Evolutionary conservation across 345 rosid species (phyloP).

Genomic region (Hibiscus syriacus): DNA sequence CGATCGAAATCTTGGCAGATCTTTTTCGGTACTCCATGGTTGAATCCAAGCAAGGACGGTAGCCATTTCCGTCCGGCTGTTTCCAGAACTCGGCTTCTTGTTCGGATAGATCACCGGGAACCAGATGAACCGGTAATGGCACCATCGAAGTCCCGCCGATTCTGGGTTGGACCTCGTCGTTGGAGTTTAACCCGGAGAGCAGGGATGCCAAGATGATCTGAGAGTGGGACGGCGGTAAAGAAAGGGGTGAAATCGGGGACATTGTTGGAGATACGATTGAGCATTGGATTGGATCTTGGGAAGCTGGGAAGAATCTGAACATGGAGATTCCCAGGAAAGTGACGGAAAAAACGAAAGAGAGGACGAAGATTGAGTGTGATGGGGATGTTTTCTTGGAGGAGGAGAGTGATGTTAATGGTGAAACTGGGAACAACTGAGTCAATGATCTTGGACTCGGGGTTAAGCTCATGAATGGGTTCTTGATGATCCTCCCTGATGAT

Average conservation of each 20-base stretch:
- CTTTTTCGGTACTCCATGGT: conserved; percentile 42
- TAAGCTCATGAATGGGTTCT: conserved; percentile 30
- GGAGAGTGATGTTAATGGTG: conserved; percentile 27
- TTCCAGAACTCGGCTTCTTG: conserved; percentile 64
- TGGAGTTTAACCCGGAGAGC: conserved; percentile 10
- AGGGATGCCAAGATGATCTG: conserved; percentile 28
- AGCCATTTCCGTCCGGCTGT: conserved; percentile 57
- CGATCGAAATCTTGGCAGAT: conserved; percentile 35
- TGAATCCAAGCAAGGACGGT: conserved; percentile 62
- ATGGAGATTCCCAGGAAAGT: conserved; percentile 39
- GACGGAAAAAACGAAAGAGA: conserved; percentile 38
- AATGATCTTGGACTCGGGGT: conserved; percentile 41
- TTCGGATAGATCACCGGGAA: conserved; percentile 33
- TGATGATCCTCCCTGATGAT: conserved; percentile 36
- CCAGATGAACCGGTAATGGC: conserved; percentile 42
- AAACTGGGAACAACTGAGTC: conserved; percentile 24
- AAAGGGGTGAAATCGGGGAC: conserved; percentile 23
- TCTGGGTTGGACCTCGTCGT: conserved; percentile 6
- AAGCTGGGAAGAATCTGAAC: conserved; percentile 24
- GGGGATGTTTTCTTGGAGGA: conserved; percentile 35
- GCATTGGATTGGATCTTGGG: conserved; percentile 28
- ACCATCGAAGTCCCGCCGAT: conserved; percentile 22
- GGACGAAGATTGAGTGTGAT: conserved; percentile 24
- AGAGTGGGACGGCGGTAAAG: conserved; percentile 21
- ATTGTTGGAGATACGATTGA: conserved; percentile 31